Conservation (phyloP, 192 early-diverging fungal genomes). For the Allomyces arbusculus region DNA sequence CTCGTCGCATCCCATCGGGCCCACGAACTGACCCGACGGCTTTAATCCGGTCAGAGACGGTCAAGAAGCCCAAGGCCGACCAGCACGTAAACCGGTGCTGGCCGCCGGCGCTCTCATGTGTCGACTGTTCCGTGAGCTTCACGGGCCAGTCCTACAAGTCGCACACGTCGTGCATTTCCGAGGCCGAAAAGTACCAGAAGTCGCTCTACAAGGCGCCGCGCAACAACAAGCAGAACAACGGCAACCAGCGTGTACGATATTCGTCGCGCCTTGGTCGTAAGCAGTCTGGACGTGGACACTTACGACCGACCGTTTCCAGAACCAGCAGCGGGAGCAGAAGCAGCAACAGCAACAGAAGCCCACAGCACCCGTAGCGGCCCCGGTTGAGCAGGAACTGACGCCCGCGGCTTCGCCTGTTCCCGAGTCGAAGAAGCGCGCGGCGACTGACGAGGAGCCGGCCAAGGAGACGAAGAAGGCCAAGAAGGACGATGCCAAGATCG, state of each 20-base stretch:
- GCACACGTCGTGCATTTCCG: constrained; percentile 79
- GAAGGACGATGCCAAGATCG: constrained; percentile 9
- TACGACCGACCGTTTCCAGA: too few species aligned
- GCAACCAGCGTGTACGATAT: constrained; percentile 3
- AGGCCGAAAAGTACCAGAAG: constrained; percentile 86
- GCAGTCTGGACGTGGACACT: not conserved
- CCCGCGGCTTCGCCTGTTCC: constrained; percentile 14
- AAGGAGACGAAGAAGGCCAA: constrained; percentile 8
- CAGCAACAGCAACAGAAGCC: not conserved
- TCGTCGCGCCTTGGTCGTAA: not conserved
- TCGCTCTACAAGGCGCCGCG: constrained; percentile 41
- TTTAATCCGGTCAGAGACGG: constrained; percentile 25
- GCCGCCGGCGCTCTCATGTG: constrained; percentile 66
- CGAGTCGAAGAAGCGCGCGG: constrained; percentile 10
- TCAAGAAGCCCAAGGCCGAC: constrained; percentile 90
- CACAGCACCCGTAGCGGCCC: not conserved
- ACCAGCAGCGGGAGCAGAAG: constrained; percentile 1
- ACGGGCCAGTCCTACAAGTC: constrained; percentile 46
- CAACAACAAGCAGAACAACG: constrained; percentile 15
- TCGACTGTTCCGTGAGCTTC: constrained; percentile 80
- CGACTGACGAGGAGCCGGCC: constrained; percentile 1
- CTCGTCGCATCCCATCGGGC: too few species aligned
- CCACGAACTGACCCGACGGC: too few species aligned
- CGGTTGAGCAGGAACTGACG: constrained; percentile 1
- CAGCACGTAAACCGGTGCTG: constrained; percentile 63